phyloP scores from a whole-genome alignment of 2,329 filamentous ascomycete genomes.

The Raffaelea ambrosiae region DNA sequence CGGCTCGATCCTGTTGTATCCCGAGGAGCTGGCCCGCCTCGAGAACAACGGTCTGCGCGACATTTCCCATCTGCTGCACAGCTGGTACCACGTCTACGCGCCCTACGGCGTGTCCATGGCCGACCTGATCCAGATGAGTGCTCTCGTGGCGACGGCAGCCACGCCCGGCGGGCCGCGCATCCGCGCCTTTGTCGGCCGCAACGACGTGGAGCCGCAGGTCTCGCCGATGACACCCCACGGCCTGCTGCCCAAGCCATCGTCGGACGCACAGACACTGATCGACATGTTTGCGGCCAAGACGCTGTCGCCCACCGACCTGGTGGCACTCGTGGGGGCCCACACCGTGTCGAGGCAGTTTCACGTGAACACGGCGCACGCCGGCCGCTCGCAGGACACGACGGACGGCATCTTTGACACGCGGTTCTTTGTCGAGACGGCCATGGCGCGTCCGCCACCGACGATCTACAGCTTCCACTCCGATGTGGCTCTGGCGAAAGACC shows the following conservation, averaged over 20 bases:
- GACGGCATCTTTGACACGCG: slow-evolving; percentile 39
- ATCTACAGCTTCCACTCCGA: slow-evolving; percentile 34
- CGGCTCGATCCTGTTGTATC: slow-evolving; percentile 32
- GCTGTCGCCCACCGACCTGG: slow-evolving; percentile 37
- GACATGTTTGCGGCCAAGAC: slow-evolving; percentile 41
- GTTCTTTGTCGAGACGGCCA: slow-evolving; percentile 34
- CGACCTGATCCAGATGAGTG: slow-evolving; percentile 43
- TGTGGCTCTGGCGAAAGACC: slow-evolving; percentile 27
- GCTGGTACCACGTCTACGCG: slow-evolving; percentile 29
- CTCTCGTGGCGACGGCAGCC: slow-evolving; percentile 34
- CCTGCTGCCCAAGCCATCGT: slow-evolving; percentile 33
- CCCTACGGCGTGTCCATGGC: slow-evolving; percentile 35
- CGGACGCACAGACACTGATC: slow-evolving; percentile 31
- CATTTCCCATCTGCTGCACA: slow-evolving; percentile 26
- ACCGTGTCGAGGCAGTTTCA: slow-evolving; percentile 37
- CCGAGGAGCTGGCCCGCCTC: slow-evolving; percentile 24
- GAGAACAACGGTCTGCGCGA: slow-evolving; percentile 36
- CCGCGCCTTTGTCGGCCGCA: slow-evolving; percentile 35
- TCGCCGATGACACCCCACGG: slow-evolving; percentile 28
- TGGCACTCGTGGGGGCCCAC: slow-evolving; percentile 47
- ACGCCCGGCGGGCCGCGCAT: slow-evolving; percentile 44
- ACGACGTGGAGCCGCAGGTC: slow-evolving; percentile 27
- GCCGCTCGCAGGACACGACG: slow-evolving; percentile 36
- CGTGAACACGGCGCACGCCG: slow-evolving; percentile 27
- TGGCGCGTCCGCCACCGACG: slow-evolving; percentile 18